These are phyloP conservation scores for Suhomyces sp. DNA, from an alignment of 805 yeast genomes.

Conservation along the genomic window DNA sequence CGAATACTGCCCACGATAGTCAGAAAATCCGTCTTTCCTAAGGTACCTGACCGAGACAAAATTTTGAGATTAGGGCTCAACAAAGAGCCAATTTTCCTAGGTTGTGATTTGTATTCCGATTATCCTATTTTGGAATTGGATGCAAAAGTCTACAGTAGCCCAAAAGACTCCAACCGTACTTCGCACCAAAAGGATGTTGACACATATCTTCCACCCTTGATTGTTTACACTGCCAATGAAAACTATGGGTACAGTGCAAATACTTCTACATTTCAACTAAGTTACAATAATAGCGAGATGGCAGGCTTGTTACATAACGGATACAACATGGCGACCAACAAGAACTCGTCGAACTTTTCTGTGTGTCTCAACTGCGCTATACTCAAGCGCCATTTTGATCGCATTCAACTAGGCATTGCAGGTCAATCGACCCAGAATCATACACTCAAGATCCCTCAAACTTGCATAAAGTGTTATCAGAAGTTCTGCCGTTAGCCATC, in stretches of 20 bases:
- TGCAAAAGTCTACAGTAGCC: background rate
- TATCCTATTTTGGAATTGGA: slow-evolving; percentile 16
- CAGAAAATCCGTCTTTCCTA: slow-evolving; percentile 29
- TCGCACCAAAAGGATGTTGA: background rate
- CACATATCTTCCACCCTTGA: slow-evolving; percentile 47
- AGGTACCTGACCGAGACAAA: slow-evolving; percentile 29
- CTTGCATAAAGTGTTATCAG: slow-evolving; percentile 17
- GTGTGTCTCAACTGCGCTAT: slow-evolving; percentile 58
- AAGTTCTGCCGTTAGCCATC: slow-evolving; percentile 17
- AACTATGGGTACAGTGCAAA: slow-evolving; percentile 45
- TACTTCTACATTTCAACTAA: slow-evolving; percentile 57
- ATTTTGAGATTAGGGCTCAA: slow-evolving; percentile 18
- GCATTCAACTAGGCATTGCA: background rate
- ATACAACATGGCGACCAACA: slow-evolving; percentile 46
- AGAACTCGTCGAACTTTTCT: slow-evolving; percentile 39
- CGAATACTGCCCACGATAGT: background rate
- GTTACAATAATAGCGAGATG: slow-evolving; percentile 45
- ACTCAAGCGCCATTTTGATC: slow-evolving; percentile 50
- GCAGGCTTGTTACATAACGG: slow-evolving; percentile 50
- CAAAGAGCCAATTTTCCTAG: slow-evolving; percentile 37
- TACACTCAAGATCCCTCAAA: slow-evolving; percentile 10
- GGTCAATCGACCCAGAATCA: background rate
- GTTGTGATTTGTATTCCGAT: slow-evolving; percentile 38
- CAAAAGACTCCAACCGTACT: background rate
- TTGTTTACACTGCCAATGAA: slow-evolving; percentile 51